phyloP scores from a whole-genome alignment of 2,329 filamentous ascomycete species.

The Xylaria sp. region DNA sequence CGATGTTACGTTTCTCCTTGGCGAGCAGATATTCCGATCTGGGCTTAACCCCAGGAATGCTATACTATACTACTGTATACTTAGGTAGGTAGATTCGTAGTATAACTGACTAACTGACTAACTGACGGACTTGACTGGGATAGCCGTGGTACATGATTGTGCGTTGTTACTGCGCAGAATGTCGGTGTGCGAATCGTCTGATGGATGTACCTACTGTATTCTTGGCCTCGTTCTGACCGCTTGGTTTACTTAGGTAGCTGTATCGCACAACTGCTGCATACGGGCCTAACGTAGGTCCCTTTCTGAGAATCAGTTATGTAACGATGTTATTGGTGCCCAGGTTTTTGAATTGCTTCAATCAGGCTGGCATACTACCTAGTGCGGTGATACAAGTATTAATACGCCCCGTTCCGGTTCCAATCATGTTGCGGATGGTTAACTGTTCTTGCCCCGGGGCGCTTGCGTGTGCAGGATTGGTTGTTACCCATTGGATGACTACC shows the following conservation, averaged over 20 bases:
- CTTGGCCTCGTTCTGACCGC: conserved; percentile 24
- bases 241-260: neutral
- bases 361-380: neutral
- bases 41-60: neutral
- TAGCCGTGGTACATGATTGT: conserved; percentile 12
- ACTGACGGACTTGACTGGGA: neutral
- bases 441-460: neutral
- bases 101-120: no score
- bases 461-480: neutral
- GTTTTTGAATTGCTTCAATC: neutral
- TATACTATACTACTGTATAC: neutral
- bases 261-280: neutral
- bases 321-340: neutral
- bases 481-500: neutral
- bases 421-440: conserved; percentile 1
- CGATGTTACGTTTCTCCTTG: conserved; percentile 1
- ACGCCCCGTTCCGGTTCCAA: neutral
- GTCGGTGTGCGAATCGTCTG: conserved; percentile 29
- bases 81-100: no score
- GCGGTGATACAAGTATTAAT: neutral
- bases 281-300: neutral
- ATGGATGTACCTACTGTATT: neutral
- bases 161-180: conserved; percentile 13
- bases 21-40: neutral
- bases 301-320: neutral